Base-by-base conservation (phyloP, 1,139 yeast genomes). In the Magnusiomyces paraingens region DNA sequence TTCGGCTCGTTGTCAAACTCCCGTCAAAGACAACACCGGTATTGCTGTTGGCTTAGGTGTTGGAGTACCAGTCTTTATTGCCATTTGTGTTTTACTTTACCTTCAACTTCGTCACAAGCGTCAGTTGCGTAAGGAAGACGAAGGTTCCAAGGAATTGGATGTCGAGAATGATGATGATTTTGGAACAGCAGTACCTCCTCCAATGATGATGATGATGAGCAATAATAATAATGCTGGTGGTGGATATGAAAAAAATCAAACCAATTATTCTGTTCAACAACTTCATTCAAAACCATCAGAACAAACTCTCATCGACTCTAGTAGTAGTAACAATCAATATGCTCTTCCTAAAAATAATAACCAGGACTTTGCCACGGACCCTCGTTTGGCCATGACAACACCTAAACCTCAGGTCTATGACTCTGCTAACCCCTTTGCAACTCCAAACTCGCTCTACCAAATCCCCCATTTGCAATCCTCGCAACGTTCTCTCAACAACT, bases 31-130 rank as follows among this genome's bases (percentile, higher is more conserved):
- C 45, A 55, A 51, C 32, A 61, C 66, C 50, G 69, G 64, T 1
- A 59, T 72, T 17, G 71, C 74, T 11, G 69, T 73, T 51, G 74
- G 67, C 3, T 64, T 72, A 3, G 76, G 74, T 12, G 69, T 73
- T 12, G 72, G 71, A 4, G 64, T 73, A 36, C 76, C 76, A 5
- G 54, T 68, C 14, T 55, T 59, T 2, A 50, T 66, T n/a, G 72
- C 74, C 17, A 47, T 68, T 14, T 22, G 63, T 20, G 60, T 69
- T 17, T 54, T 71, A 38, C 46, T 63, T n/a, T 61, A 64, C 57
- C 59, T 73, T 49, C 70, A 70, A 44, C 61, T 63, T 55, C 58
- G 72, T 38, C 73, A 71, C 58, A 55, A 64, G 43, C 63, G 66
- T 18, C 61, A 62, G 39, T 59, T 70, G 22, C 62, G 63, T 39